Evolutionary conservation across 1,284 basidiomycete genomes (phyloP), one percentile per base, ranked within the genome.

Genomic region (Phylloporus sp.): DNA sequence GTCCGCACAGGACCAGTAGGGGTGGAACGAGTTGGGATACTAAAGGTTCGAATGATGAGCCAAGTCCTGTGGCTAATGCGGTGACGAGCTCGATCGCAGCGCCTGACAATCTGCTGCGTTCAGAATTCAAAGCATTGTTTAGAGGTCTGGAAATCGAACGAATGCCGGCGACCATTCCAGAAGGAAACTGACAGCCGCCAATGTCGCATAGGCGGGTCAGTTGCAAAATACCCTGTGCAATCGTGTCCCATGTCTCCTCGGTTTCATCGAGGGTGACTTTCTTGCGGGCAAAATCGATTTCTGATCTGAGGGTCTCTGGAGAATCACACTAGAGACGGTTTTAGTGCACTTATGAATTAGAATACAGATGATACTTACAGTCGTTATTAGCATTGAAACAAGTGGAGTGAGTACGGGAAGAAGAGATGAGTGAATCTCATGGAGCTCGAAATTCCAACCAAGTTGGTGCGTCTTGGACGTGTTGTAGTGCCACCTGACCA

Each of bases 181-280:
- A 71, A 32, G 89, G 83, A 64, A 85, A 87, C 41, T 88, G 85
- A 68, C 83, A 85, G 23, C 85, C 89, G 45, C 88, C 89, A 63
- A 87, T 85, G 53, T 85, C 82, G 70, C 87, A 88, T n/a, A 92
- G 79, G n/a, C 81, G 80, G 15, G 83, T 83, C 52, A 95, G 81
- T 14, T 83, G 80, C 41, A 78, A 74, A 52, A 95, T 77, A 10
- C 85, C 85, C 57, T 85, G 83, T 11, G 86, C 80, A 52, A 96
- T 93, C n/a, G 81, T 83, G 65, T 95, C 92, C 94, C 94, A 96
- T 5, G 88, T 89, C 52, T 96, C 93, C 77, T 96, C 94, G 3
- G 91, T 90, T 80, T 96, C 94, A 41, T 84, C 76, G n/a, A 88
- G 80, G 58, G 81, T 77, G 20, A 94, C 75, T 52, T 84, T 80